Conservation (phyloP, 495 filamentous ascomycete genomes). For the Podospora australis region DNA sequence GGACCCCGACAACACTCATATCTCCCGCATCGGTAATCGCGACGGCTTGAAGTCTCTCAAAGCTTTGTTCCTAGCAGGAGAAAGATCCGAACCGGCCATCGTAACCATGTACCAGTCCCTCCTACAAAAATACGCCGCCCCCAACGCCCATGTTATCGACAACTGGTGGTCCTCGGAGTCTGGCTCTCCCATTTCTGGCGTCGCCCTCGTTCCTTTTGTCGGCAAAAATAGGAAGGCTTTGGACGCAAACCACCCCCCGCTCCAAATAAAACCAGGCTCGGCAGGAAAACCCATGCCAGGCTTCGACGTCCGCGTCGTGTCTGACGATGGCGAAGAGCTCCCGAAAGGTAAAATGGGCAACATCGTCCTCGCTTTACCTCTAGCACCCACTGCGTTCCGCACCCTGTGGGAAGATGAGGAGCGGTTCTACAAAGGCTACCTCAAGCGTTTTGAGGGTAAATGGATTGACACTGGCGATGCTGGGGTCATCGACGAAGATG, state of each 20-base stretch:
- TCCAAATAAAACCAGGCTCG: conserved; percentile 68
- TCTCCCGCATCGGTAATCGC: conserved; percentile 54
- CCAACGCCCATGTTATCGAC: conserved; percentile 67
- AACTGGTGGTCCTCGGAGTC: conserved; percentile 98
- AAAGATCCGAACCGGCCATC: conserved; percentile 83
- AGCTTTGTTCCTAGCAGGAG: conserved; percentile 80
- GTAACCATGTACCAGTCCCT: conserved; percentile 71
- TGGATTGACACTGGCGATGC: conserved; percentile 92
- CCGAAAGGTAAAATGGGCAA: conserved; percentile 74
- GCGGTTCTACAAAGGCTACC: conserved; percentile 73
- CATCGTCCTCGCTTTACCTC: conserved; percentile 74
- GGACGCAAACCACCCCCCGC: conserved; percentile 25
- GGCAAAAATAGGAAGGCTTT: conserved; percentile 40
- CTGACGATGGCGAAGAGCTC: conserved; percentile 69
- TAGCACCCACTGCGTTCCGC: conserved; percentile 80
- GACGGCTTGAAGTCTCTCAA: conserved; percentile 62
- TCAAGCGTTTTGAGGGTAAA: conserved; percentile 68
- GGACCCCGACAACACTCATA: conserved; percentile 63
- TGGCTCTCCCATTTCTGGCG: conserved; percentile 79
- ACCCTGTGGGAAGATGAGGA: conserved; percentile 80
- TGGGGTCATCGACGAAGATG: conserved; percentile 73
- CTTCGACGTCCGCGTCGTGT: conserved; percentile 77
- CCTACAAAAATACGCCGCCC: conserved; percentile 55
- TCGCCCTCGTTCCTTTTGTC: conserved; percentile 56
- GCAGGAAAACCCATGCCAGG: conserved; percentile 88